phyloP scores from a whole-genome alignment of 2,329 filamentous ascomycete genomes.

The Xylariomycetidae sp. region DNA sequence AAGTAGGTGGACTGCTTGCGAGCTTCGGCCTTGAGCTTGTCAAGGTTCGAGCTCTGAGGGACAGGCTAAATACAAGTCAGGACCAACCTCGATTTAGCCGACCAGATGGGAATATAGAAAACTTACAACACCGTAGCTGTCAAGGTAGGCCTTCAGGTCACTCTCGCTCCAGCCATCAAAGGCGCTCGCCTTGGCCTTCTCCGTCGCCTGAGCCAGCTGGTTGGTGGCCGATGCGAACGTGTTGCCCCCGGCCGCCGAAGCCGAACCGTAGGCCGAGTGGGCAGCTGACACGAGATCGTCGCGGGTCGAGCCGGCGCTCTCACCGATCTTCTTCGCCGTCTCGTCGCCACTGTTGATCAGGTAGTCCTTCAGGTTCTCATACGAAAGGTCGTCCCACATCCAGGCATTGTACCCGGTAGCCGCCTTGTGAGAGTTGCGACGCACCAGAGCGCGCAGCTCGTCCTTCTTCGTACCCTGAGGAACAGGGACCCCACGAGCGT shows the following conservation, averaged over 20 bases:
- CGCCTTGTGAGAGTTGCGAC: constrained; percentile 66
- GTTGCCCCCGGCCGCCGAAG: constrained; percentile 50
- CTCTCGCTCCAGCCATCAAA: constrained; percentile 70
- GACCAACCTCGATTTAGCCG: constrained; percentile 11
- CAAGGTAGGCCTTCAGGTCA: constrained; percentile 73
- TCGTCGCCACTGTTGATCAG: constrained; percentile 46
- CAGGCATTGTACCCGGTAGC: constrained; percentile 62
- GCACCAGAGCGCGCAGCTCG: constrained; percentile 68
- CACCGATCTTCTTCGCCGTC: constrained; percentile 51
- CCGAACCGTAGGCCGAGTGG: constrained; percentile 53
- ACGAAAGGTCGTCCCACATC: constrained; percentile 74
- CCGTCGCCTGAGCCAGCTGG: constrained; percentile 61
- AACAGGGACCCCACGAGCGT: constrained; percentile 69
- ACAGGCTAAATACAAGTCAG: constrained; percentile 32
- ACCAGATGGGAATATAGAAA: not conserved
- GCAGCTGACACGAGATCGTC: constrained; percentile 67
- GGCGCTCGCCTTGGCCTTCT: constrained; percentile 54
- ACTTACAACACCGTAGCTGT: constrained; percentile 65
- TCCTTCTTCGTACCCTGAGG: constrained; percentile 66
- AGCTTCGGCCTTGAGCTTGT: constrained; percentile 65
- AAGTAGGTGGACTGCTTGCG: constrained; percentile 72
- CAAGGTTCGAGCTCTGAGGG: constrained; percentile 61
- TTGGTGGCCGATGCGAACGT: constrained; percentile 64
- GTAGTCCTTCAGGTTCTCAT: constrained; percentile 61
- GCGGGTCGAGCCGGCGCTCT: constrained; percentile 59